Evolutionary conservation across 2,329 filamentous ascomycete species (phyloP).

Genomic region (Venturia oleaginea): DNA sequence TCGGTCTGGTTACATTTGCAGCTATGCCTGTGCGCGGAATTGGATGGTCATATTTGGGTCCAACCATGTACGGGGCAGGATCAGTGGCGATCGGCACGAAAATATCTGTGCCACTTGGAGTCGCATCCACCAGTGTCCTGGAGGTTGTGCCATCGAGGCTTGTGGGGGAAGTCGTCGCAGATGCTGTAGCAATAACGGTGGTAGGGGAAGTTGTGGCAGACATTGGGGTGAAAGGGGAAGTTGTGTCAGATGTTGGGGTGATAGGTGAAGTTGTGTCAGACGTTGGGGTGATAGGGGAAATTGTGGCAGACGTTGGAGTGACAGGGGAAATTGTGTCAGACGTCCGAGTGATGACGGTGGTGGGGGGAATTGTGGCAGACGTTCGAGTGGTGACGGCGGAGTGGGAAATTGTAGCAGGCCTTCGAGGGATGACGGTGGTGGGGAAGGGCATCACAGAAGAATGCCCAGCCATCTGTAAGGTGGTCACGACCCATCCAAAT

Average conservation of each 20-base stretch:
- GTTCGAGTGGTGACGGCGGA: too few relatives aligned
- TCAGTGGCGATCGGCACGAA: not conserved
- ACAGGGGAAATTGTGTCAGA: too few relatives aligned
- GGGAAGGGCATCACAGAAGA: not conserved
- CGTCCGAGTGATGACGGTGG: too few relatives aligned
- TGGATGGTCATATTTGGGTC: slow-evolving; percentile 31
- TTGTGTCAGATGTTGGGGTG: too few relatives aligned
- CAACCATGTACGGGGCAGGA: slow-evolving; percentile 18
- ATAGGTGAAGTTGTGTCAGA: too few relatives aligned
- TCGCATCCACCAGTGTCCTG: not conserved
- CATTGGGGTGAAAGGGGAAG: too few relatives aligned
- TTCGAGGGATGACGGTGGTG: not conserved
- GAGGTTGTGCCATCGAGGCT: not conserved
- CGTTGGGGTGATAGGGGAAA: too few relatives aligned
- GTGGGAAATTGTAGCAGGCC: not conserved
- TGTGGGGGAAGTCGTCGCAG: not conserved
- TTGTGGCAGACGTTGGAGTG: too few relatives aligned
- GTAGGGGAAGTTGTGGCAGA: too few relatives aligned
- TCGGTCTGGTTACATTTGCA: not conserved
- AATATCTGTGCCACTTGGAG: slow-evolving; percentile 1
- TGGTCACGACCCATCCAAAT: not conserved
- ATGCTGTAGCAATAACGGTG: not conserved
- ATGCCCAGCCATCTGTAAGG: not conserved
- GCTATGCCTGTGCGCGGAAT: slow-evolving; percentile 21
- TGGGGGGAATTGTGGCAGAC: too few relatives aligned